Evolutionary conservation across 2,329 filamentous ascomycete genomes (phyloP), one percentile per base, ranked within the genome.

Genomic region (Paraphoma sp.): DNA sequence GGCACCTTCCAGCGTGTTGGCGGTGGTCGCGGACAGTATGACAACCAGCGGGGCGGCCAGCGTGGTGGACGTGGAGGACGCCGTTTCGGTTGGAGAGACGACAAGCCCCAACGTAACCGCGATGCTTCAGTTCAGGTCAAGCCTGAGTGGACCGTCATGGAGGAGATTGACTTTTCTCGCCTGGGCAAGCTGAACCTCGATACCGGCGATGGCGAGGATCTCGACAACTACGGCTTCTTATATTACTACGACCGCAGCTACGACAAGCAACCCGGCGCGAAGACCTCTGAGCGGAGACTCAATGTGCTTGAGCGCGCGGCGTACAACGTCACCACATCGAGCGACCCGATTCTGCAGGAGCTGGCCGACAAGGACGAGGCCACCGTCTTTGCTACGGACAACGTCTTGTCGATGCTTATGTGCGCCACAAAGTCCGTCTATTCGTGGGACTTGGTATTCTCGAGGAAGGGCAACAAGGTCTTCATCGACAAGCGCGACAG

Each of bases 401-500:
- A 90, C 81, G 93, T 99, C 71, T 87, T 99, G 57, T 98, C 94
- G 65, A 98, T 97, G 93, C 89, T 99, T 71, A 99, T 99, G 95
- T 99, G 95, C 81, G 89, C 95, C 49, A 91, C 95, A 57, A 92
- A 96, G 72, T 97, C 92, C 55, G 92, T 99, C 62, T 98, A 98
- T 84, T 93, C 93, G 43, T 99, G 95, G 95, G 95, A 99, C 79
- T 89, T 99, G 71, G 90, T 99, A 75, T 96, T 99, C 73, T 84
- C 92, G 62, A 89, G 91, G 78, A 92, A 96, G 78, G 92, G 91
- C 78, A 91, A 93, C 87, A 97, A 97, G 87, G 88, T 99, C 79
- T 99, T 93, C 87, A 88, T 99, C 65, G 95, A 99, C 86, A 99
- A 99, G 88, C 92, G 95, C 65, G 93, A 97, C 60, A 94, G 93